A percentile compares a stretch with the other conserved stretches of the same genome.
These are phyloP conservation scores for Phytophthora hybrid DNA, from an alignment of 352 stramenopile genomes.

Conservation along the genomic window DNA sequence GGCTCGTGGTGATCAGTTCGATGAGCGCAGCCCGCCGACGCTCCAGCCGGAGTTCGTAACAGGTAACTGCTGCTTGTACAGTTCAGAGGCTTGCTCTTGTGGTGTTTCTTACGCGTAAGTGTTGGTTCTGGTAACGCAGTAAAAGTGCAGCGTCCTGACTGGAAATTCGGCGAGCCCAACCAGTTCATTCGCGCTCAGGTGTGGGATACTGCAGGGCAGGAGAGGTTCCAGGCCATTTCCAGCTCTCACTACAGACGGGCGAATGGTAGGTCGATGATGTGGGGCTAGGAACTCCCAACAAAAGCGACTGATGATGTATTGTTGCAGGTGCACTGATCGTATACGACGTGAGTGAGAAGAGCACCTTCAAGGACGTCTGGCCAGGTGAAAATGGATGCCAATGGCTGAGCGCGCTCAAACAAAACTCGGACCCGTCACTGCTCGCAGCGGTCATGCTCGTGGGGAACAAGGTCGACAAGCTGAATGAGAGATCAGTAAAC, in stretches of 20 bases:
- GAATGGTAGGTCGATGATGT: constrained; percentile 40
- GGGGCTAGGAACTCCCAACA: background rate
- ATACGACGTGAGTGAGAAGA: constrained; percentile 69
- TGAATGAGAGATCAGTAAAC: constrained; percentile 45
- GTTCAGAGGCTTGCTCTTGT: background rate
- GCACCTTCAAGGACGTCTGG: constrained; percentile 77
- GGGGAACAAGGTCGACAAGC: constrained; percentile 78
- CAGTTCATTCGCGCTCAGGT: constrained; percentile 75
- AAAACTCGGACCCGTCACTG: constrained; percentile 63
- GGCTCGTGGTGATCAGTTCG: constrained; percentile 63
- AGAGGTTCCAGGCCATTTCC: constrained; percentile 78
- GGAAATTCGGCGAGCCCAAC: constrained; percentile 74
- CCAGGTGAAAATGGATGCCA: constrained; percentile 56
- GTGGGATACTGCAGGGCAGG: constrained; percentile 77
- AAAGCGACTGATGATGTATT: background rate
- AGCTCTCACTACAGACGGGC: constrained; percentile 75
- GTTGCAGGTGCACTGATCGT: constrained; percentile 67
- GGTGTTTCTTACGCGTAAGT: background rate
- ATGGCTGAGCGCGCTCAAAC: constrained; percentile 71
- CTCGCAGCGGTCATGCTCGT: constrained; percentile 73
- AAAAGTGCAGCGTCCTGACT: constrained; percentile 72
- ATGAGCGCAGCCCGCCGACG: constrained; percentile 58
- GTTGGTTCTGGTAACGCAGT: constrained; percentile 24
- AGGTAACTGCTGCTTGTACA: constrained; percentile 28
- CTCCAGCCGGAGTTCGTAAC: constrained; percentile 74